Conservation (phyloP, 768 basidiomycete species). For the Kwoniella sp. region DNA sequence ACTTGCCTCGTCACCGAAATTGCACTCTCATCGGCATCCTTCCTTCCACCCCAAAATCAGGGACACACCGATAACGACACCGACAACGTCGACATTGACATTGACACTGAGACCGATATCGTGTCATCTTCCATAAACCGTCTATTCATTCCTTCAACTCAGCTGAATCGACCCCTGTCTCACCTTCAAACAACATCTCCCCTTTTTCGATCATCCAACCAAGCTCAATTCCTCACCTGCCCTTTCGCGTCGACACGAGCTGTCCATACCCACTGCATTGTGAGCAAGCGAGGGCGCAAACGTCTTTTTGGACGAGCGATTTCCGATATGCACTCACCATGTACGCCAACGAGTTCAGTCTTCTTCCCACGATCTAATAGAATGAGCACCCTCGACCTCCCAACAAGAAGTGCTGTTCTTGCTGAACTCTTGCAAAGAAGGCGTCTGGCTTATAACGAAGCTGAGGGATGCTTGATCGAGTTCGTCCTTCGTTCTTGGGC, state of each 20-base stretch:
- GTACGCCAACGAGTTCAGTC: slow-evolving; percentile 8
- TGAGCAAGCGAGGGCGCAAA: too few species aligned
- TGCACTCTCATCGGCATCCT: neutral
- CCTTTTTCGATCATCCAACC: neutral
- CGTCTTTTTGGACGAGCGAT: too few species aligned
- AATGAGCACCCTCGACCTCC: slow-evolving; percentile 8
- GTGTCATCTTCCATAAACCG: neutral
- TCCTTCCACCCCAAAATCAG: neutral
- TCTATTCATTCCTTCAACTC: neutral
- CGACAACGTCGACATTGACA: too few species aligned
- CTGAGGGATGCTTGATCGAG: slow-evolving; percentile 30
- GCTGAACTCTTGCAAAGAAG: slow-evolving; percentile 10
- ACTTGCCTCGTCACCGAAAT: neutral
- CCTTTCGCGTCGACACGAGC: too few species aligned
- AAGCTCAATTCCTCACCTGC: neutral
- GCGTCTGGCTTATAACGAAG: neutral
- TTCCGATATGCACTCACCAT: slow-evolving; percentile 7
- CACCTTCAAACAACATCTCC: neutral
- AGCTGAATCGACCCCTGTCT: neutral
- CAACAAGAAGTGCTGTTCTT: slow-evolving; percentile 3
- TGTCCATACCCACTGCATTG: too few species aligned
- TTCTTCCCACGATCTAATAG: neutral
- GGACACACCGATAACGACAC: too few species aligned
- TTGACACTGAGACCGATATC: neutral
- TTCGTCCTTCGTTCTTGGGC: slow-evolving; percentile 23